A percentile compares a stretch with the other conserved stretches of the same genome.
phyloP scores from a whole-genome alignment of 1,284 basidiomycete genomes.

The Sanghuangporus weigelae region DNA sequence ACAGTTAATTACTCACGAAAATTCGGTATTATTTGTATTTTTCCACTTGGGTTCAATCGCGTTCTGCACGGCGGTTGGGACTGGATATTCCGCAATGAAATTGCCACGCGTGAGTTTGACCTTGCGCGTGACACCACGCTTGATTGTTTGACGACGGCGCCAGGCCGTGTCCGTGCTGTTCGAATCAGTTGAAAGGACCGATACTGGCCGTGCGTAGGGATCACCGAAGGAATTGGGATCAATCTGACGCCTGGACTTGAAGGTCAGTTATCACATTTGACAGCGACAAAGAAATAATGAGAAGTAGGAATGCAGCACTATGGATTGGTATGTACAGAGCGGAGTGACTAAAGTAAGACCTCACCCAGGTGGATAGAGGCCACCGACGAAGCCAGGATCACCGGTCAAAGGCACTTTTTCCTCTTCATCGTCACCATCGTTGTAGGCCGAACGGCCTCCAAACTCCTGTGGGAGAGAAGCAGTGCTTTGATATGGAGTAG shows the following conservation, averaged over 20 bases:
- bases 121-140: slow-evolving; percentile 86
- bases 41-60: slow-evolving; percentile 83
- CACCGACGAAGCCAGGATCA: slow-evolving; percentile 46
- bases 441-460: slow-evolving; percentile 36
- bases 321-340: not conserved
- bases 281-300: not conserved
- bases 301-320: not conserved
- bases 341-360: slow-evolving; percentile 20
- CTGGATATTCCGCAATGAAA: slow-evolving; percentile 88
- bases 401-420: slow-evolving; percentile 70
- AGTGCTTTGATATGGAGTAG: slow-evolving; percentile 46
- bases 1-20: slow-evolving; percentile 56
- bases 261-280: slow-evolving; percentile 5
- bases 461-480: slow-evolving; percentile 52
- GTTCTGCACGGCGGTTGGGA: slow-evolving; percentile 81
- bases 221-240: slow-evolving; percentile 64
- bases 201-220: slow-evolving; percentile 59
- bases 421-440: slow-evolving; percentile 55
- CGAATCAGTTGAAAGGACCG: slow-evolving; percentile 59
- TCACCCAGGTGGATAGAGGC: slow-evolving; percentile 70
- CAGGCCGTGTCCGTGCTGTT: slow-evolving; percentile 69
- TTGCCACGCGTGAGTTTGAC: slow-evolving; percentile 91
- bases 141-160: slow-evolving; percentile 87
- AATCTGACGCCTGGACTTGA: slow-evolving; percentile 38
- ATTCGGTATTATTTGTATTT: slow-evolving; percentile 70